These are phyloP conservation scores for Nidularia pulvinata DNA, from an alignment of 768 basidiomycete genomes.

Conservation along the genomic window DNA sequence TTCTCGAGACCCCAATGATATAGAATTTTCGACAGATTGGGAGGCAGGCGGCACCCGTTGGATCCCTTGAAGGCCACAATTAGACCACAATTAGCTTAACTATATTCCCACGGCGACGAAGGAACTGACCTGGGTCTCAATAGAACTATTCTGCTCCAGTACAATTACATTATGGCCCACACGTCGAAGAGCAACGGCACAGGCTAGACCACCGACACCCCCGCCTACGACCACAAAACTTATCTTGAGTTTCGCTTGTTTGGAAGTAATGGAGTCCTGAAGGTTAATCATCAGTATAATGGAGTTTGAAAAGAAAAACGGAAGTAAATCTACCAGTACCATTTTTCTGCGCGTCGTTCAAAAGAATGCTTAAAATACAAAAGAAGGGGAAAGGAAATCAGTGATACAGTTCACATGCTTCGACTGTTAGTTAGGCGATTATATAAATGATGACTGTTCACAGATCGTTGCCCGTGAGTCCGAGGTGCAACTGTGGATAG, in stretches of 20 bases:
- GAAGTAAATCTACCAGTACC: background rate
- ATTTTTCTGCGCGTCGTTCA: background rate
- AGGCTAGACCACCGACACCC: constrained; percentile 52
- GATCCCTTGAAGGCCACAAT: background rate
- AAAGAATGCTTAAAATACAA: background rate
- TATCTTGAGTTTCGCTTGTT: constrained; percentile 12
- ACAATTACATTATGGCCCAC: constrained; percentile 57
- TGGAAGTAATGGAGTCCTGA: background rate
- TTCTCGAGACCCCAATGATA: constrained; percentile 50
- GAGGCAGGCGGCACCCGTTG: constrained; percentile 33
- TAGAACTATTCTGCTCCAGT: constrained; percentile 33
- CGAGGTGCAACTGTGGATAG: too few relatives aligned
- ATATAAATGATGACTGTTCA: too few relatives aligned
- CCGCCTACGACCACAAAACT: constrained; percentile 35
- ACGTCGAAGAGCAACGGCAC: constrained; percentile 50
- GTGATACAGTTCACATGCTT: background rate
- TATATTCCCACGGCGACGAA: background rate
- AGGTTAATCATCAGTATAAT: background rate
- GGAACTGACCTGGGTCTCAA: constrained; percentile 5
- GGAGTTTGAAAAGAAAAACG: background rate
- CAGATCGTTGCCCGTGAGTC: too few relatives aligned
- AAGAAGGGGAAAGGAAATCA: background rate
- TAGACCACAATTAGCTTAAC: background rate
- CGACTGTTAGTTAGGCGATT: background rate
- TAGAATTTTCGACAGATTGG: constrained; percentile 57